These are phyloP conservation scores for Arachnomyces sp. DNA, from an alignment of 2,329 filamentous ascomycete species.

Conservation along the genomic window DNA sequence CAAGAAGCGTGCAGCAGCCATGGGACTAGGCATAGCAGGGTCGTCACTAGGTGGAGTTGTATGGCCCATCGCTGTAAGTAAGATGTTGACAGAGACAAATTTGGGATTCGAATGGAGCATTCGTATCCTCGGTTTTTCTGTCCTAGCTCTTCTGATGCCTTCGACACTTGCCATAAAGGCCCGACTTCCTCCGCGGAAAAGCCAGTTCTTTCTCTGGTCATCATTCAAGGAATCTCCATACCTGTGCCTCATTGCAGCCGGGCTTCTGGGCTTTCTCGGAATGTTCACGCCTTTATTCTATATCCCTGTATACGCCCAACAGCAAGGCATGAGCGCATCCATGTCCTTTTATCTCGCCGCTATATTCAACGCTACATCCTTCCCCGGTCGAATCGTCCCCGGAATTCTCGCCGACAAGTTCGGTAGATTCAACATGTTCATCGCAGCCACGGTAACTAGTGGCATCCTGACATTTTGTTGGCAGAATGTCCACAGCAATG, in stretches of 20 bases:
- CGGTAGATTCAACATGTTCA: conserved; percentile 24
- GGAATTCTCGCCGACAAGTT: conserved; percentile 26
- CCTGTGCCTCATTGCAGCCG: conserved; percentile 2
- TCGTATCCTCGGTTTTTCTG: conserved; percentile 45
- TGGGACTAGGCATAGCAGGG: conserved; percentile 41
- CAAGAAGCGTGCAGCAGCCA: conserved; percentile 37
- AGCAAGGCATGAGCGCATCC: conserved; percentile 15
- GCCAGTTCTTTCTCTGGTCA: conserved; percentile 1
- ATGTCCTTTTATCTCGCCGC: conserved; percentile 21
- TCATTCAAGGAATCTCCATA: conserved; percentile 3
- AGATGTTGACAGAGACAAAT: conserved; percentile 36
- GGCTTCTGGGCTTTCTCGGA: conserved; percentile 11
- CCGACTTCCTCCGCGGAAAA: conserved; percentile 2
- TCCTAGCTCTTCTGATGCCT: conserved; percentile 37
- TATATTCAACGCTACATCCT: conserved; percentile 26
- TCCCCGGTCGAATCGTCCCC: conserved; percentile 28
- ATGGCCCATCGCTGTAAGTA: conserved; percentile 41
- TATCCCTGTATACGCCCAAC: conserved; percentile 20
- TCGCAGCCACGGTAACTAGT: conserved; percentile 15
- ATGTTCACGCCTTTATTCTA: conserved; percentile 27
- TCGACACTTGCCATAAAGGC: conserved; percentile 20
- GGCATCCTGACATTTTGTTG: conserved; percentile 25
- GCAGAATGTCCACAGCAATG: conserved; percentile 17
- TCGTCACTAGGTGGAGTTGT: conserved; percentile 47
- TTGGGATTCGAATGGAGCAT: conserved; percentile 48